These are phyloP conservation scores for Hypoxylon sp. DNA, from an alignment of 2,329 filamentous ascomycete species.

Conservation along the genomic window DNA sequence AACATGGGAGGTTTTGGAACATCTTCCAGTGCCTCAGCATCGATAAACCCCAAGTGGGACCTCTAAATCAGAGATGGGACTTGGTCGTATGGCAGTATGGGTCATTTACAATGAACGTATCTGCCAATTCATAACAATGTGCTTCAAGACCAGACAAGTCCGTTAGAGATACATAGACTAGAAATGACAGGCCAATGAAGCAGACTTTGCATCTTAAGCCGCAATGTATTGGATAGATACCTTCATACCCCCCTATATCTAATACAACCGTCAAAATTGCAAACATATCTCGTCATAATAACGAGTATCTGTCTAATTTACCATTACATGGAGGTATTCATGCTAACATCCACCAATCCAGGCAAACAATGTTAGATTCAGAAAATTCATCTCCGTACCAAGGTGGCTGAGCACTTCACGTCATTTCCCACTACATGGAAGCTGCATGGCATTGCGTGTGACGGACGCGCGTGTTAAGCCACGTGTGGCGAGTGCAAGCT, in stretches of 20 bases:
- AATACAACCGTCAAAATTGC: background rate
- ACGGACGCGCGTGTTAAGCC: conserved; percentile 3
- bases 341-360: background rate
- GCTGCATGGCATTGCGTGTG: background rate
- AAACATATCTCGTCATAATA: background rate
- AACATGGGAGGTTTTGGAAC: background rate
- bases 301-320: conserved; percentile 4
- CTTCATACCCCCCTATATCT: background rate
- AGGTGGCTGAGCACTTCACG: conserved; percentile 17
- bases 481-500: conserved; percentile 7
- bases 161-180: background rate
- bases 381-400: background rate
- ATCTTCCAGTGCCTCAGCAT: background rate
- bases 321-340: conserved; percentile 1
- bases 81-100: background rate
- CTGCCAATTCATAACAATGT: background rate
- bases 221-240: background rate
- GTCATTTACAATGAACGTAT: background rate
- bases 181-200: background rate
- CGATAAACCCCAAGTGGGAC: background rate
- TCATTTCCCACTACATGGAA: conserved; percentile 8
- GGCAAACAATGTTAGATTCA: conserved; percentile 1
- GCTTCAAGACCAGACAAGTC: background rate
- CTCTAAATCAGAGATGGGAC: background rate
- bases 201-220: background rate